Base-by-base conservation (phyloP, 331 rosid genomes). In the Telfairia occidentalis region DNA sequence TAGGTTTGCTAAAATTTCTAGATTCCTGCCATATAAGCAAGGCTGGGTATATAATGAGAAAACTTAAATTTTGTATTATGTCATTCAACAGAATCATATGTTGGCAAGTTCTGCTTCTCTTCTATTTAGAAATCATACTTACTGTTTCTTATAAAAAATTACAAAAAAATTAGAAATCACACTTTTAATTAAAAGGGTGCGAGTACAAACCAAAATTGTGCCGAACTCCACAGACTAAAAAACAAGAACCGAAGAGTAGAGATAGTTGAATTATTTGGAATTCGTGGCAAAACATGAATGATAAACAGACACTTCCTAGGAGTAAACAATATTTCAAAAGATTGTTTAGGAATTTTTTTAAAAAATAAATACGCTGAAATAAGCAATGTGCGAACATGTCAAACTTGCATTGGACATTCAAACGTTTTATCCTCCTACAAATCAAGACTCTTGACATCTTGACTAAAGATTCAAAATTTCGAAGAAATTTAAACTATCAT, bases 1-100 rank as follows among this genome's bases (percentile, higher is more conserved):
- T 35, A 75, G 71, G 46, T 45, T 77, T 63, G 54, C 57, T 46
- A 69, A 35, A 72, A 78, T 74, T 76, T 52, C 69, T 43, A 55
- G 7, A 45, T 38, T 54, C 65, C 79, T 69, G 18, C n/a, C 38
- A 60, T 54, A 23, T 23, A 23, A 23, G 34, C 5, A 60, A 3
- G 40, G 40, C 28, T 38, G 43, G 61, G 37, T 43, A 48, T 46
- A 32, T 42, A 37, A 52, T 28, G 48, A 43, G 2, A 74, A 37
- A 81, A 80, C 73, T 63, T 52, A 73, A 73, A 64, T 76, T 35
- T 37, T 8, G 10, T 19, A 1, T 40, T 53, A 43, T 42, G 54
- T 23, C 28, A 42, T 42, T 38, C n/a, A 65, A 37, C 52, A 5
- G 30, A 61, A 35, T 23, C 72, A 38, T 37, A 64, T 34, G 46